phyloP scores from a whole-genome alignment of 805 yeast species.

The Wickerhamiella azymoides region DNA sequence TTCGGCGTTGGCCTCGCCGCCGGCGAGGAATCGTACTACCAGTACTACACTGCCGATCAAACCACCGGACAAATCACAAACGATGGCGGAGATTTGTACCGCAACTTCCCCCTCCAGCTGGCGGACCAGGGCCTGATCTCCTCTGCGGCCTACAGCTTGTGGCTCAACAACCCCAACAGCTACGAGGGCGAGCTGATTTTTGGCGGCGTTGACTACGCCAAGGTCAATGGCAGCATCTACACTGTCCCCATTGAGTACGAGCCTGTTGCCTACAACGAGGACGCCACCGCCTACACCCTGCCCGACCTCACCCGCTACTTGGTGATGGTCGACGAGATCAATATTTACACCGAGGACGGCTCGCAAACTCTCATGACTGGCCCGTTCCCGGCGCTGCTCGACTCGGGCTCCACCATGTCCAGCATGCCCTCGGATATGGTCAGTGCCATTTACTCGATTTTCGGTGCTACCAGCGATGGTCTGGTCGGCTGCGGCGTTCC shows the following conservation, averaged over 20 bases:
- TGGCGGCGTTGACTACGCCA: slow-evolving; percentile 32
- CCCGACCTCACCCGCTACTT: slow-evolving; percentile 3
- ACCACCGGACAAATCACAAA: background rate
- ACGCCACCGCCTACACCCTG: background rate
- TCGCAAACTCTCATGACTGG: background rate
- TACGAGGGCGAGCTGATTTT: slow-evolving; percentile 27
- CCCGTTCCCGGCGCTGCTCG: slow-evolving; percentile 12
- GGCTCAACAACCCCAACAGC: slow-evolving; percentile 25
- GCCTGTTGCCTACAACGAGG: background rate
- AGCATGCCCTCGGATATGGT: slow-evolving; percentile 8
- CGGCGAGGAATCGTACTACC: slow-evolving; percentile 17
- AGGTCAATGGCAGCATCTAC: slow-evolving; percentile 24
- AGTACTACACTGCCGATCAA: background rate
- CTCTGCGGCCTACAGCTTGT: slow-evolving; percentile 32
- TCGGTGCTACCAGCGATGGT: slow-evolving; percentile 29
- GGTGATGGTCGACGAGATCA: background rate
- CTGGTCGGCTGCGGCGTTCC: slow-evolving; percentile 11
- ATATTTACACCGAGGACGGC: background rate
- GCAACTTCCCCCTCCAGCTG: slow-evolving; percentile 25
- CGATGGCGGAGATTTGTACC: background rate
- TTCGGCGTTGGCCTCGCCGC: slow-evolving; percentile 25
- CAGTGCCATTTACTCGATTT: slow-evolving; percentile 16
- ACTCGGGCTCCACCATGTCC: slow-evolving; percentile 10
- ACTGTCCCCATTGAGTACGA: slow-evolving; percentile 5
- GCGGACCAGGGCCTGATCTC: slow-evolving; percentile 30